Conservation (phyloP, 2,329 filamentous ascomycete genomes). For the Xylaria polymorpha region DNA sequence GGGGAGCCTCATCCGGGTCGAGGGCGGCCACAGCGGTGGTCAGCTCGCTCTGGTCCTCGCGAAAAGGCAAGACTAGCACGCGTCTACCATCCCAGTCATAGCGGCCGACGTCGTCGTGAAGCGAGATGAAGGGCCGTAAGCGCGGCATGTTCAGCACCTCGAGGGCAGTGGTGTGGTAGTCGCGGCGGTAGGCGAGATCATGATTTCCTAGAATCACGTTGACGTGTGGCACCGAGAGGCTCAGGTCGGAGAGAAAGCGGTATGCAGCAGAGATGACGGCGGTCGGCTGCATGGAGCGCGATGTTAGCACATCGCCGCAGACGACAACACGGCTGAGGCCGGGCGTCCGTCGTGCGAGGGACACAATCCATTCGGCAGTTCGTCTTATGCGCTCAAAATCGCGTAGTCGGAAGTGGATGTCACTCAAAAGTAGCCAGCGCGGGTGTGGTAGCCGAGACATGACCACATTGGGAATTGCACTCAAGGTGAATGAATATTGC, state of each 20-base stretch:
- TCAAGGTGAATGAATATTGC: neutral
- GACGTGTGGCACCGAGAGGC: constrained; percentile 46
- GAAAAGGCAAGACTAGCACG: constrained; percentile 51
- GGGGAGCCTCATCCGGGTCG: constrained; percentile 38
- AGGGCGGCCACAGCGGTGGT: constrained; percentile 43
- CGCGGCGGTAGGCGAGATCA: constrained; percentile 50
- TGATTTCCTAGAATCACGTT: constrained; percentile 53
- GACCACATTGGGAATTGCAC: constrained; percentile 1
- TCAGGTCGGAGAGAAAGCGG: constrained; percentile 48
- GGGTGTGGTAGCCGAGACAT: constrained; percentile 25
- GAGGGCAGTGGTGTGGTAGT: constrained; percentile 49
- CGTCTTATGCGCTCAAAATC: constrained; percentile 48
- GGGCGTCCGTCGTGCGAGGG: constrained; percentile 38
- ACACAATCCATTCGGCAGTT: constrained; percentile 49
- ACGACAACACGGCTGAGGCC: constrained; percentile 47
- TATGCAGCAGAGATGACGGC: constrained; percentile 51
- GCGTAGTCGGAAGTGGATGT: constrained; percentile 50
- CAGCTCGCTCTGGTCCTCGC: constrained; percentile 49
- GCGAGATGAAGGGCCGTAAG: constrained; percentile 43
- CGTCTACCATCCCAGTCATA: constrained; percentile 48
- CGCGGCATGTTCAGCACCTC: constrained; percentile 47
- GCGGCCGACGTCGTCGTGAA: constrained; percentile 42
- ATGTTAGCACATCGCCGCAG: constrained; percentile 50
- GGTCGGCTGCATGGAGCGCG: constrained; percentile 47
- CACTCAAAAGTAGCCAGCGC: constrained; percentile 50